Conservation (phyloP, 306 rosid species). For the Cicer bijugum region DNA sequence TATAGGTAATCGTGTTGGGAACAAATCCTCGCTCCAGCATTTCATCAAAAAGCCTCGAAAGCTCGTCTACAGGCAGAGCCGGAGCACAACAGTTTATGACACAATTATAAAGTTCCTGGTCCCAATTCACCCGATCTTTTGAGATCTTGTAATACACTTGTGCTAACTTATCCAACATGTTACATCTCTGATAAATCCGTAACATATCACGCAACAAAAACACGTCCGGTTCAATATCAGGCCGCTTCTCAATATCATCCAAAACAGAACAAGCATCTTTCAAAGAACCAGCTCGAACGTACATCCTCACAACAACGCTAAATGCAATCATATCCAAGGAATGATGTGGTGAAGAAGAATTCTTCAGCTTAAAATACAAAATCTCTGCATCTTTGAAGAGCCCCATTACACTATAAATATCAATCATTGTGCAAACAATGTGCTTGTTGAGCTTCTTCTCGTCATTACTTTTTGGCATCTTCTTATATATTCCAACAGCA, state of each 20-base stretch:
- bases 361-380: slow-evolving; percentile 66
- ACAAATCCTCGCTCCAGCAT: slow-evolving; percentile 73
- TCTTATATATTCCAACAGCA: slow-evolving; percentile 68
- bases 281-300: slow-evolving; percentile 75
- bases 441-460: slow-evolving; percentile 67
- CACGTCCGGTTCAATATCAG: slow-evolving; percentile 68
- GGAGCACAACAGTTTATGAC: slow-evolving; percentile 82
- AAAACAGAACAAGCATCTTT: slow-evolving; percentile 81
- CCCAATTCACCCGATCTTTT: slow-evolving; percentile 67
- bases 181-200: slow-evolving; percentile 76
- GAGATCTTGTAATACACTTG: slow-evolving; percentile 67
- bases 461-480: slow-evolving; percentile 51
- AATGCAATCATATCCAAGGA: slow-evolving; percentile 78
- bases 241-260: slow-evolving; percentile 63
- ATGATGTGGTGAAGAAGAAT: slow-evolving; percentile 59
- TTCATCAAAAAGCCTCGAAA: slow-evolving; percentile 78
- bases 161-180: slow-evolving; percentile 64
- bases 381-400: slow-evolving; percentile 66
- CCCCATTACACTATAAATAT: slow-evolving; percentile 68
- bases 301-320: slow-evolving; percentile 80
- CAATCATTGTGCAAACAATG: slow-evolving; percentile 83
- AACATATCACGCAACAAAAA: slow-evolving; percentile 75
- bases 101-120: slow-evolving; percentile 81
- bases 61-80: slow-evolving; percentile 85
- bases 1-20: slow-evolving; percentile 72